Percentiles rank a stretch among this genome's conserved stretches.
Evolutionary conservation across 78 protist species (phyloP).

Genomic region (Bodo saltans): DNA sequence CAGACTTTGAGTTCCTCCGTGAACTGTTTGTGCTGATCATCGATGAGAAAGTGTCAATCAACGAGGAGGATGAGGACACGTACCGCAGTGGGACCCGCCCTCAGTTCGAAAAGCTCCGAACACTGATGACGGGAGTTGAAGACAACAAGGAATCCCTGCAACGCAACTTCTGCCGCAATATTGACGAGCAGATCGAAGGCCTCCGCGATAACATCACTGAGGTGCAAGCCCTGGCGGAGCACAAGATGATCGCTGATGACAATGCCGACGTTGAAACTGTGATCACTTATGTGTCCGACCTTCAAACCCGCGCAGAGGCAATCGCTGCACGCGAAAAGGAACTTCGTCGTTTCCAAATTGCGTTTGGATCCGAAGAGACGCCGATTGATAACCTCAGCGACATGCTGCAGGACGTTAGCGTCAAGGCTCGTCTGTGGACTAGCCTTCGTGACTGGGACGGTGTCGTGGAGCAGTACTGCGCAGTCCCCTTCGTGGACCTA

Average conservation of each 20-base stretch:
- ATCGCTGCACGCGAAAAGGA: neutral
- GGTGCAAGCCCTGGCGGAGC: neutral
- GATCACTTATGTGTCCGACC: neutral
- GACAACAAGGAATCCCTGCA: conserved; percentile 16
- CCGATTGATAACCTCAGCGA: conserved; percentile 9
- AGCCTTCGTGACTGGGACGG: conserved; percentile 25
- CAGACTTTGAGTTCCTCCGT: neutral
- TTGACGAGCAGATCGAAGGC: conserved; percentile 22
- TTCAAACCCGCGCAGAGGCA: neutral
- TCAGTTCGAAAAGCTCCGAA: neutral
- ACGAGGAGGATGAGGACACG: neutral
- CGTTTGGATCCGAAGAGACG: conserved; percentile 11
- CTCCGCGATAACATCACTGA: neutral
- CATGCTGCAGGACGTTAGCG: neutral
- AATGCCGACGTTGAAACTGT: conserved; percentile 17
- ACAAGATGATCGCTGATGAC: conserved; percentile 5
- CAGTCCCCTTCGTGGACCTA: neutral
- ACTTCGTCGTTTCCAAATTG: conserved; percentile 13
- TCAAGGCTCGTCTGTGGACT: conserved; percentile 32
- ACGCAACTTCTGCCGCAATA: neutral
- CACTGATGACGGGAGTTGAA: neutral
- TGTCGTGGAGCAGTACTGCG: neutral
- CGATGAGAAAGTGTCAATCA: neutral
- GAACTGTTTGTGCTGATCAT: conserved; percentile 29
- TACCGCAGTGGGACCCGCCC: conserved; percentile 8